These are phyloP conservation scores for Syncephalastrum racemosum DNA, from an alignment of 371 early-diverging fungal species.

Conservation along the genomic window DNA sequence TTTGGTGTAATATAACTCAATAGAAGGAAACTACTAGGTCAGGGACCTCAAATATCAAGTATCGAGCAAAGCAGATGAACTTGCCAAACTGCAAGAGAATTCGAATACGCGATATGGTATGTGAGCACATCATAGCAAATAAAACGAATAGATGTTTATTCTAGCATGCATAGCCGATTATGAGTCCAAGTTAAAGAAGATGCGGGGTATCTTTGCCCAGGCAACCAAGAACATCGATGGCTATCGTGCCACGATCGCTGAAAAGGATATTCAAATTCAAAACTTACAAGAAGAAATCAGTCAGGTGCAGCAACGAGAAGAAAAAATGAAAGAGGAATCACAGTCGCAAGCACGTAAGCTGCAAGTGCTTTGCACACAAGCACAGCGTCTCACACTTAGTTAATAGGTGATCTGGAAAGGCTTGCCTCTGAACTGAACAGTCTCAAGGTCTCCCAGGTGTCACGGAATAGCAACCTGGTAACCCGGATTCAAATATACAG, in stretches of 20 bases:
- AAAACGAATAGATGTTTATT: too few species aligned
- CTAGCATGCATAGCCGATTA: conserved; percentile 31
- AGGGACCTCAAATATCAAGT: conserved; percentile 45
- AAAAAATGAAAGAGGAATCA: conserved; percentile 25
- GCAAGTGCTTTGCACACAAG: too few species aligned
- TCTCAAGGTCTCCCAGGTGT: conserved; percentile 40
- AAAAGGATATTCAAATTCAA: conserved; percentile 52
- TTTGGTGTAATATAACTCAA: neutral
- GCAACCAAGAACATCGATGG: conserved; percentile 62
- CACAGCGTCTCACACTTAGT: neutral
- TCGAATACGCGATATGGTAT: conserved; percentile 16
- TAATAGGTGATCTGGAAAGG: conserved; percentile 43
- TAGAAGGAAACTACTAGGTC: conserved; percentile 16
- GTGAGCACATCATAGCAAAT: too few species aligned
- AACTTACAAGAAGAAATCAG: conserved; percentile 39
- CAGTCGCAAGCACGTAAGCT: conserved; percentile 47
- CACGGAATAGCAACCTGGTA: conserved; percentile 55
- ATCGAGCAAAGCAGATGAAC: conserved; percentile 27
- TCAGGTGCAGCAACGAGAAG: conserved; percentile 36
- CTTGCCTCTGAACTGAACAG: conserved; percentile 45
- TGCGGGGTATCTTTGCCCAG: conserved; percentile 63
- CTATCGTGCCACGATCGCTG: conserved; percentile 55
- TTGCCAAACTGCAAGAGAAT: conserved; percentile 29
- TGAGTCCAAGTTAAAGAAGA: conserved; percentile 45
- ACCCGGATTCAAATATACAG: neutral